phyloP scores from a whole-genome alignment of 2,329 filamentous ascomycete genomes.

The Camillea tinctor region DNA sequence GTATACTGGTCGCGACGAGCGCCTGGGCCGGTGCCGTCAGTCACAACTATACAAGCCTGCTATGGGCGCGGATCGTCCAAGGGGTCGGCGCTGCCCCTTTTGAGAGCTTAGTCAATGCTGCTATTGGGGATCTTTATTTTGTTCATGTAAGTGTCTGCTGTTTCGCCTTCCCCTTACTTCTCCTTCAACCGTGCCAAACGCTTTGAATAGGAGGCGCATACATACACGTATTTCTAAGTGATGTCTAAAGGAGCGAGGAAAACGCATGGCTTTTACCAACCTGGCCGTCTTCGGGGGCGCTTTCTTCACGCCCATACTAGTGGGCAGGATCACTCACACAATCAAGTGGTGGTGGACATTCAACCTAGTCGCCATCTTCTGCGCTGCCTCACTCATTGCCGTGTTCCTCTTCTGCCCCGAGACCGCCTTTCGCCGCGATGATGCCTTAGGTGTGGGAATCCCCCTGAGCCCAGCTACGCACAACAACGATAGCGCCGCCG shows the following conservation, averaged over 20 bases:
- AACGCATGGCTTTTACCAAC: conserved; percentile 79
- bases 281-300: conserved; percentile 56
- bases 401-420: conserved; percentile 82
- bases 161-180: neutral
- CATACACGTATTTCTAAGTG: neutral
- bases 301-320: conserved; percentile 79
- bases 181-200: neutral
- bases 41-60: conserved; percentile 66
- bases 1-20: conserved; percentile 71
- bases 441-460: conserved; percentile 68
- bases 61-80: conserved; percentile 80
- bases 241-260: conserved; percentile 63
- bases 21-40: conserved; percentile 74
- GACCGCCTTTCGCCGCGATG: conserved; percentile 71
- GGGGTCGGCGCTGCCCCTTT: conserved; percentile 86
- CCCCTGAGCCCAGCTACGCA: too few species aligned
- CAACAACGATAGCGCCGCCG: conserved; percentile 19
- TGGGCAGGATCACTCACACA: conserved; percentile 76
- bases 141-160: conserved; percentile 63
- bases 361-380: conserved; percentile 84
- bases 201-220: neutral
- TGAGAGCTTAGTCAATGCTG: conserved; percentile 84
- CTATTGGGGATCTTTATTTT: conserved; percentile 86
- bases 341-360: conserved; percentile 89
- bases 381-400: conserved; percentile 65